Percentiles rank a stretch among this genome's conserved stretches.
Evolutionary conservation across 2,329 filamentous ascomycete genomes (phyloP).

Genomic region (Fusarium brevicatenulatum): DNA sequence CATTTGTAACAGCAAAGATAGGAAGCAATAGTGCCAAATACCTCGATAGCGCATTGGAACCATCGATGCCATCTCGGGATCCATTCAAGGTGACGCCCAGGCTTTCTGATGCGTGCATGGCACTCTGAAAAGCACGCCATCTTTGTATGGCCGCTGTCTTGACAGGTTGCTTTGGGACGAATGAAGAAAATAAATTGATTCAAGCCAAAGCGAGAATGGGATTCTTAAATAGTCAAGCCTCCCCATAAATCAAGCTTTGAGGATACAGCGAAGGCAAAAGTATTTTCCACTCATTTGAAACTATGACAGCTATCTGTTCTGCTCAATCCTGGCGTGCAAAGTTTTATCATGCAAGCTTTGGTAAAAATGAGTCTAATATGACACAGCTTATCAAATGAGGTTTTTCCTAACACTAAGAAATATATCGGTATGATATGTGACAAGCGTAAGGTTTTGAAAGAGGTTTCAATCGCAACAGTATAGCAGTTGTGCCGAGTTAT

Average conservation of each 20-base stretch:
- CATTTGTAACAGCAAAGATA: not conserved
- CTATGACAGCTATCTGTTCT: accelerated
- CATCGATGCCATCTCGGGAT: not conserved
- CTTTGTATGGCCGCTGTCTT: no score
- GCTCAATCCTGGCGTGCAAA: accelerated
- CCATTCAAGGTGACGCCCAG: not conserved
- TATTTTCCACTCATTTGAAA: not conserved
- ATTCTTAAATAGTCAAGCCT: not conserved
- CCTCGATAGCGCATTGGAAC: not conserved
- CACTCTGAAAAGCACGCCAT: not conserved
- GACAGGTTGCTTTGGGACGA: accelerated
- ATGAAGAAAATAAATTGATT: no score
- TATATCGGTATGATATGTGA: accelerated
- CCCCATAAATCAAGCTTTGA: no score
- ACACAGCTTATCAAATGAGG: no score
- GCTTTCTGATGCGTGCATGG: not conserved
- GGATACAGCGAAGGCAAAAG: not conserved
- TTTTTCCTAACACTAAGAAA: no score
- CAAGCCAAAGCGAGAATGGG: not conserved
- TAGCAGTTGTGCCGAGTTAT: not conserved
- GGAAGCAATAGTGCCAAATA: no score
- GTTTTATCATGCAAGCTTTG: no score
- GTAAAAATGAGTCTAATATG: accelerated
- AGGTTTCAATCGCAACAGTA: not conserved
- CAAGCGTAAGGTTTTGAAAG: accelerated